Evolutionary conservation across 179 eudicot genomes (phyloP).

Genomic region (Beta macrorhiza): DNA sequence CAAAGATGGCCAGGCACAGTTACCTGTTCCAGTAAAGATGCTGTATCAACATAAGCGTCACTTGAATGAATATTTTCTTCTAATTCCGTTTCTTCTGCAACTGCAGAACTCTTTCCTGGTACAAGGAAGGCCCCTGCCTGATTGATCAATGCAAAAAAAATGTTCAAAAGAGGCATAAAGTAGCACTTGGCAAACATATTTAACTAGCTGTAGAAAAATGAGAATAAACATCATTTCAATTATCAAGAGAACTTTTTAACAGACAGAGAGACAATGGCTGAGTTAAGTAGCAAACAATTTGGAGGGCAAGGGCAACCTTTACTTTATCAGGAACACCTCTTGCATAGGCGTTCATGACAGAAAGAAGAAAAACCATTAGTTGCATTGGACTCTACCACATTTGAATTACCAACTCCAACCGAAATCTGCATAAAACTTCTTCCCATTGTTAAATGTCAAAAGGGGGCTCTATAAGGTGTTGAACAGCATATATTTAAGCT

Average conservation of each 20-base stretch:
- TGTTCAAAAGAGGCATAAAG: background rate
- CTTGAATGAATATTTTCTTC: slow-evolving; percentile 64
- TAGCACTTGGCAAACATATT: background rate
- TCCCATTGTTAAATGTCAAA: too few relatives aligned
- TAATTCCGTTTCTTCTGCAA: slow-evolving; percentile 68
- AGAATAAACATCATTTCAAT: background rate
- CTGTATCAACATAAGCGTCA: slow-evolving; percentile 53
- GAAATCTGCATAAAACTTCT: background rate
- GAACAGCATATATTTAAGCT: too few relatives aligned
- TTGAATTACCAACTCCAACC: background rate
- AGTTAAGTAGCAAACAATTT: background rate
- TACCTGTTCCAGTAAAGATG: slow-evolving; percentile 85
- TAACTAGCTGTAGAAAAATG: background rate
- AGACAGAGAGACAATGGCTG: background rate
- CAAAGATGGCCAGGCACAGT: slow-evolving; percentile 14
- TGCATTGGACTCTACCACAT: background rate
- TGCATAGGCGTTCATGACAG: too few relatives aligned
- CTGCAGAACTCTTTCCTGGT: slow-evolving; percentile 60
- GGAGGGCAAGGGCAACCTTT: background rate
- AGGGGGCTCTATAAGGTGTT: too few relatives aligned
- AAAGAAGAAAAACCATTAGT: background rate
- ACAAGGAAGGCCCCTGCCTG: slow-evolving; percentile 92
- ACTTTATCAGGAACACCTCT: background rate
- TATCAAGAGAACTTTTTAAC: background rate
- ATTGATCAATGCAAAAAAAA: slow-evolving; percentile 23